These are phyloP conservation scores for Coccomyxa sp. DNA, from an alignment of 139 green algal species.

Conservation along the genomic window DNA sequence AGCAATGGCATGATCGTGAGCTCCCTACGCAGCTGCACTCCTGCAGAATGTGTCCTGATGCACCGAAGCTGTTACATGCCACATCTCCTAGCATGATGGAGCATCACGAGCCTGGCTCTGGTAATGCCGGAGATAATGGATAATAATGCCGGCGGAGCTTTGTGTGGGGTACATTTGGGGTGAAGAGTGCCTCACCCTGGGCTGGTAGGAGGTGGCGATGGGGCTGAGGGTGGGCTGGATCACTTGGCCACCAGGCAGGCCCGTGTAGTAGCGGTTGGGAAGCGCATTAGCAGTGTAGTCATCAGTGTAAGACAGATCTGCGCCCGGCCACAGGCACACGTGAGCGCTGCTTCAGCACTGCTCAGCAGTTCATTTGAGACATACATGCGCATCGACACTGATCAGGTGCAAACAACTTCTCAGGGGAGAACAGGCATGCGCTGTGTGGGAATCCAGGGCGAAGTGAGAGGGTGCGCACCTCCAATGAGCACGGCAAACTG, in stretches of 20 bases:
- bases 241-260: background rate
- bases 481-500: background rate
- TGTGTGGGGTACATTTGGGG: background rate
- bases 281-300: background rate
- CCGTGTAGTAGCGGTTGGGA: background rate
- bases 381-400: background rate
- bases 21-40: background rate
- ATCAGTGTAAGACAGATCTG: slow-evolving; percentile 1
- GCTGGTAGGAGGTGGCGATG: background rate
- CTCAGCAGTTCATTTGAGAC: background rate
- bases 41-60: background rate
- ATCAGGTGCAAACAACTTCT: background rate
- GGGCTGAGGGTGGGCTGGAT: background rate
- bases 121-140: background rate
- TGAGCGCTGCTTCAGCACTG: background rate
- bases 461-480: background rate
- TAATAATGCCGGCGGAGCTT: background rate
- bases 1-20: background rate
- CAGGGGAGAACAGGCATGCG: background rate
- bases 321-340: background rate
- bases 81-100: background rate
- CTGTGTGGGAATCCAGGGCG: background rate
- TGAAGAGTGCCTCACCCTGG: background rate
- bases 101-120: background rate
- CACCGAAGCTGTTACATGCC: background rate